Percentiles rank a stretch among this genome's conserved stretches.
These are phyloP conservation scores for Lentinus brumalis DNA, from an alignment of 768 basidiomycete species.

Conservation along the genomic window DNA sequence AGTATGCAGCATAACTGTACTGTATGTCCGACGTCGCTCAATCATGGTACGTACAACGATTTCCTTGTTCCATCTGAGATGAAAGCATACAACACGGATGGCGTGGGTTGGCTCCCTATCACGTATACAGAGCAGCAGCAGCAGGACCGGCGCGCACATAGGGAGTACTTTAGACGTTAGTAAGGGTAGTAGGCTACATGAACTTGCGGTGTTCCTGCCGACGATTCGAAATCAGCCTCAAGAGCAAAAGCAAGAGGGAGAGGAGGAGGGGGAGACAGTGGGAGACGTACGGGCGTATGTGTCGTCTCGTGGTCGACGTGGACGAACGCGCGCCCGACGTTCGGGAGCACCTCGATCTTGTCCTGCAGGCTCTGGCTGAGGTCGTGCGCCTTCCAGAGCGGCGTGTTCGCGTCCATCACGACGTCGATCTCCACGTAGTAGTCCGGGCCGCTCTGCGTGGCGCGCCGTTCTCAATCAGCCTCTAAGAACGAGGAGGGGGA, in stretches of 20 bases:
- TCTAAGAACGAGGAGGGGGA: too few relatives aligned
- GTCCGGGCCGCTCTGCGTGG: slow-evolving; percentile 45
- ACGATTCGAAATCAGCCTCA: neutral
- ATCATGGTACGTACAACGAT: too few relatives aligned
- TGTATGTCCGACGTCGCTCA: too few relatives aligned
- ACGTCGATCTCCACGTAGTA: slow-evolving; percentile 97
- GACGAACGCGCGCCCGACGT: slow-evolving; percentile 92
- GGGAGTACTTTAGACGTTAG: neutral
- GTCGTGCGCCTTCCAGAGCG: slow-evolving; percentile 88
- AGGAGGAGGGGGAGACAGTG: neutral
- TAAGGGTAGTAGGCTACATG: slow-evolving; percentile 11
- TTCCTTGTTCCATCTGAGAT: too few relatives aligned
- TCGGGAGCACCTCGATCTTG: slow-evolving; percentile 85
- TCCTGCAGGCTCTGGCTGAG: slow-evolving; percentile 83
- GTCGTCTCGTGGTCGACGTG: slow-evolving; percentile 94
- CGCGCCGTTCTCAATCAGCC: neutral
- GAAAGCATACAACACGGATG: too few relatives aligned
- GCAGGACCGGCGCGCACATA: too few relatives aligned
- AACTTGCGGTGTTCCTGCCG: slow-evolving; percentile 48
- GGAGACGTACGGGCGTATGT: slow-evolving; percentile 56
- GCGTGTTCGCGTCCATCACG: slow-evolving; percentile 87
- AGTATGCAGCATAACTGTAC: too few relatives aligned
- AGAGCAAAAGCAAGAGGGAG: neutral
- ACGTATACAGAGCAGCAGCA: too few relatives aligned
- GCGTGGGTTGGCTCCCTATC: too few relatives aligned